Percentiles rank a stretch among this genome's conserved stretches.
Evolutionary conservation across 2,329 filamentous ascomycete species (phyloP).

Genomic region (Pestalotiopsis sp.): DNA sequence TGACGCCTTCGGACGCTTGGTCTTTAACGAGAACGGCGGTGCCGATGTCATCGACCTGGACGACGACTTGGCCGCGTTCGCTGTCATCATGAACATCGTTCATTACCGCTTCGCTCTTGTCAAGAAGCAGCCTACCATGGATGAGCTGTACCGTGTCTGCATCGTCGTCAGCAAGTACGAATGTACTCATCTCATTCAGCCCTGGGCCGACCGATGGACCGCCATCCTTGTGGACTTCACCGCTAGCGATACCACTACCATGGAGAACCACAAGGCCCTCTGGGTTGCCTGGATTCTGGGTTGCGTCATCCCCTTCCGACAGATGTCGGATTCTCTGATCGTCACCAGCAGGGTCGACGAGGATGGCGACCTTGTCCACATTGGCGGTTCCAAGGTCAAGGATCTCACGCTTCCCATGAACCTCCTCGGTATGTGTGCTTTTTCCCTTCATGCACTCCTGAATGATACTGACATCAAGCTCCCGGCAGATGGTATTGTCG

Average conservation of each 20-base stretch:
- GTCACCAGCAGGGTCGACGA: constrained; percentile 19
- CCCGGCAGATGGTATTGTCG: constrained; percentile 16
- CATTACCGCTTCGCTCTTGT: constrained; percentile 25
- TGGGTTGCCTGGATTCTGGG: constrained; percentile 27
- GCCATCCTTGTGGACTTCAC: constrained; percentile 11
- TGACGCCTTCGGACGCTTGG: constrained; percentile 19
- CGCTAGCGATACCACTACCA: constrained; percentile 8
- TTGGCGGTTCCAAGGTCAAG: constrained; percentile 17
- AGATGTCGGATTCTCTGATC: constrained; percentile 24
- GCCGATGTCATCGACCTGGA: constrained; percentile 16
- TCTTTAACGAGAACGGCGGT: constrained; percentile 14
- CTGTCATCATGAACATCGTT: constrained; percentile 22
- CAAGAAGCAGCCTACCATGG: constrained; percentile 15
- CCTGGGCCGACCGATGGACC: constrained; percentile 25
- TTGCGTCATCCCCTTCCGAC: constrained; percentile 19
- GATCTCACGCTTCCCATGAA: constrained; percentile 23
- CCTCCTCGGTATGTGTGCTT: constrained; percentile 20
- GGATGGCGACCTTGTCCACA: constrained; percentile 22
- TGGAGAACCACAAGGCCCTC: constrained; percentile 20
- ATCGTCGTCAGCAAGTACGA: constrained; percentile 19
- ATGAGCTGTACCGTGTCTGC: constrained; percentile 23
- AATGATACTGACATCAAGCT: neutral
- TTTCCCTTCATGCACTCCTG: neutral
- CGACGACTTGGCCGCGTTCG: constrained; percentile 20
- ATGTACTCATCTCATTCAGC: constrained; percentile 24